Evolutionary conservation across 768 basidiomycete genomes (phyloP), one percentile per base, ranked within the genome.

Genomic region (Tephrocybe sp.): DNA sequence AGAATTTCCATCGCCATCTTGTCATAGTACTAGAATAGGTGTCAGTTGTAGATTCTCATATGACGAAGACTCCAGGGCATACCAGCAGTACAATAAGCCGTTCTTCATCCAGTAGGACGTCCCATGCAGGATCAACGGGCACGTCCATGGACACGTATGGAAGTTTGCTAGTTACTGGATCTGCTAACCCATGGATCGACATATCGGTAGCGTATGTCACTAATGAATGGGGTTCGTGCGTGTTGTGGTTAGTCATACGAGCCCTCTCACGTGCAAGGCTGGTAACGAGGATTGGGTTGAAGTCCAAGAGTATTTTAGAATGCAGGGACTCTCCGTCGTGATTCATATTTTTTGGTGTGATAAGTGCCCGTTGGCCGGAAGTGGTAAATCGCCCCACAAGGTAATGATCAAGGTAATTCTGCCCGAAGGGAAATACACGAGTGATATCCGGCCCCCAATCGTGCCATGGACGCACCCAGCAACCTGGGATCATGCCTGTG

Each of bases 61-160:
- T 10, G 16, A 31, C 19, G 12, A 24, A 48, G n/a, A n/a, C n/a
- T n/a, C n/a, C 33, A 9, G 38, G 13, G 61, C 68, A 25, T 50
- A 71, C 69, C 38, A 52, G 51, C 12, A 71, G 55, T 8, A 68
- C 69, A 11, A 75, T 37, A 8, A 75, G 43, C 47, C 71, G 63
- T 50, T 73, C 68, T 47, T 75, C 74, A 25, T 74, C 72, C 55
- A 74, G 54, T 47, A 75, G 24, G 22, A 55, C 60, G 4, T 27
- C 4, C 13, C 47, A 33, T 12, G 47, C 42, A 1, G 56, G 50
- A 4, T 42, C 22, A 3, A 34, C 31, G n/a, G 48, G 44, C 8
- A 45, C 27, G 11, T 54, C 39, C 24, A 46, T 57, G 3, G 41
- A 53, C 1, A 65, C 57, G 49, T 63, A 73, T 4, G 64, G 64